Base-by-base conservation (phyloP, 805 yeast species). In the Kodamaea restingae region DNA sequence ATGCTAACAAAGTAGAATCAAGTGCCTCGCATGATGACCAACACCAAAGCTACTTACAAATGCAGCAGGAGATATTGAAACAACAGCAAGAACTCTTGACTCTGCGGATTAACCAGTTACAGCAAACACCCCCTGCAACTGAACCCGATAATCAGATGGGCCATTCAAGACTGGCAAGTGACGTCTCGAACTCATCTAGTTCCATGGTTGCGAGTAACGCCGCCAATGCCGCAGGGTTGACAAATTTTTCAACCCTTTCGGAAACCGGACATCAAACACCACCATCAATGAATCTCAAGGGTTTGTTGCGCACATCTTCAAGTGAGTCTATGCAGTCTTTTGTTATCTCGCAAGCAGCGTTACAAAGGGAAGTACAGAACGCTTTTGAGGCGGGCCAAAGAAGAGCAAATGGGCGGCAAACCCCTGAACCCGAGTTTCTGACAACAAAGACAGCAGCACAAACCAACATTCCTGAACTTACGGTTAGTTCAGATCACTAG, bases 31-130 rank as follows among this genome's bases (percentile, higher is more conserved):
- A 54, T 37, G 51, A 51, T 38, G 44, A 45, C 25, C 63, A 61
- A 35, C 73, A 65, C 46, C 65, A 66, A 29, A 42, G 51, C 20
- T 67, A 65, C 43, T 51, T 67, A 33, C 54, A 56, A 41, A 51
- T 63, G 33, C 74, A 68, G 43, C 59, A 61, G 42, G 64, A 65
- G 45, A 54, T 59, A 26, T 52, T 68, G 47, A 52, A 50, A 31
- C 67, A 64, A 45, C 73, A 67, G 41, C 65, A 60, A 43, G 58
- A 58, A 27, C 44, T 63, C 26, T 45, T 65, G 40, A 30, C 31
- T 29, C 39, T 18, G 24, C 29, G 30, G 12, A 18, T 36, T 11
- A 20, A 28, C 18, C 24, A 30, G 15, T 31, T 37, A 28, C 38
- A 35, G n/a, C 31, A 24, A 6, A 30, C 32, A 3, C 15, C 32